phyloP scores from a whole-genome alignment of 2,329 filamentous ascomycete genomes.

The Helminthosporium solani region DNA sequence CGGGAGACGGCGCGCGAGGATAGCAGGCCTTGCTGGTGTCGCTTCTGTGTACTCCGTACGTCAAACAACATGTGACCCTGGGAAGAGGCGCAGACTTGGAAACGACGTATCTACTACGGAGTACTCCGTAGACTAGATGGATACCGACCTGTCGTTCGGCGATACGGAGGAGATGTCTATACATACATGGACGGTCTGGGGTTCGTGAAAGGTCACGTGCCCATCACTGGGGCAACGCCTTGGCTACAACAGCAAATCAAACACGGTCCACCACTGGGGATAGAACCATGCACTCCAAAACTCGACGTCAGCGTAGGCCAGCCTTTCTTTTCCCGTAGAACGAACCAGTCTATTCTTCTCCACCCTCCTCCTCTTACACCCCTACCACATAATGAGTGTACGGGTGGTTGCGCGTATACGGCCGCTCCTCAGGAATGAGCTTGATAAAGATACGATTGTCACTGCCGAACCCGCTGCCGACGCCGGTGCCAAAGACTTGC shows the following conservation, averaged over 20 bases:
- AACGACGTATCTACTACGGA: neutral
- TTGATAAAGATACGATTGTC: slow-evolving; percentile 85
- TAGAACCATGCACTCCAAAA: slow-evolving; percentile 21
- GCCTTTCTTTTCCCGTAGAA: slow-evolving; percentile 36
- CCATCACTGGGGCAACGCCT: neutral
- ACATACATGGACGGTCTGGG: too few relatives aligned
- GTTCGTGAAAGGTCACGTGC: neutral
- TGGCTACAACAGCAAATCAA: slow-evolving; percentile 21
- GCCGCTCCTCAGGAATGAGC: slow-evolving; percentile 81
- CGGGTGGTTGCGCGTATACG: slow-evolving; percentile 88
- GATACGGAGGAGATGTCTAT: too few relatives aligned
- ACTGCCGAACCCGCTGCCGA: slow-evolving; percentile 55
- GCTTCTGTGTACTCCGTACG: too few relatives aligned
- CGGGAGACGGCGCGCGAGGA: too few relatives aligned
- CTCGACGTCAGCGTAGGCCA: slow-evolving; percentile 30
- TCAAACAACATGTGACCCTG: too few relatives aligned
- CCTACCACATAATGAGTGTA: slow-evolving; percentile 56
- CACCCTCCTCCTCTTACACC: slow-evolving; percentile 10
- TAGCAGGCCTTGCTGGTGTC: too few relatives aligned
- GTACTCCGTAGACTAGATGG: too few relatives aligned
- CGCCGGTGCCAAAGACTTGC: slow-evolving; percentile 45
- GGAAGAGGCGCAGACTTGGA: too few relatives aligned
- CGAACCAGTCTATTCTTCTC: slow-evolving; percentile 22
- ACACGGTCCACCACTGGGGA: slow-evolving; percentile 22
- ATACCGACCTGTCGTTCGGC: too few relatives aligned